A percentile compares a stretch with the other conserved stretches of the same genome.
phyloP scores from a whole-genome alignment of 352 stramenopile species.

The Thalassiosira hispida region DNA sequence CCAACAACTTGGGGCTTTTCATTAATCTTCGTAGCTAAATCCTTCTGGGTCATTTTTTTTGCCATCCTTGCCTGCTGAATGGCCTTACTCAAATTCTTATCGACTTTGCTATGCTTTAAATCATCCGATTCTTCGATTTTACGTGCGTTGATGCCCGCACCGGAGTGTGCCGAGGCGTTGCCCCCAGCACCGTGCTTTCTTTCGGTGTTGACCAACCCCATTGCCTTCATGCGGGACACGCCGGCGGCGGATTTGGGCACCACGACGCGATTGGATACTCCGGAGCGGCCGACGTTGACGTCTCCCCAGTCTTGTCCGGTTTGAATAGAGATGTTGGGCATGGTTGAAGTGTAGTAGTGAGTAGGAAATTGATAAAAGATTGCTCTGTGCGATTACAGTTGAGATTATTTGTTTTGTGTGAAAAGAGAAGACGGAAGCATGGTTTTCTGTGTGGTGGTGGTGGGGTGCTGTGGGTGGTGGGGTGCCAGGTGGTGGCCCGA shows the following conservation, averaged over 20 bases:
- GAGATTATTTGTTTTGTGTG: too few relatives aligned
- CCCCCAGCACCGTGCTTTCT: conserved; percentile 64
- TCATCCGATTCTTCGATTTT: conserved; percentile 83
- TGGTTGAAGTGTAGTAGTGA: conserved; percentile 31
- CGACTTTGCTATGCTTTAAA: conserved; percentile 76
- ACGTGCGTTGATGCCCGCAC: conserved; percentile 46
- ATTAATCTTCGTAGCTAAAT: conserved; percentile 91
- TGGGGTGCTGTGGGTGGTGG: too few relatives aligned
- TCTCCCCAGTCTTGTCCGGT: conserved; percentile 81
- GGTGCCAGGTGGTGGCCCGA: too few relatives aligned
- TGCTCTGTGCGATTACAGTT: too few relatives aligned
- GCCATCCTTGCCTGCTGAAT: conserved; percentile 94
- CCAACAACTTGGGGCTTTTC: conserved; percentile 95
- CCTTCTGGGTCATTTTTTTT: conserved; percentile 99
- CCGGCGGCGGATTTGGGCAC: conserved; percentile 64
- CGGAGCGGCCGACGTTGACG: conserved; percentile 77
- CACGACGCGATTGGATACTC: conserved; percentile 12
- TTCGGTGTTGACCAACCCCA: conserved; percentile 61
- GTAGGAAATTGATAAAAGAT: too few relatives aligned
- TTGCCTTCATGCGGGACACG: conserved; percentile 57
- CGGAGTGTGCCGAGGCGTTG: conserved; percentile 70
- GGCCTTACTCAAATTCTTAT: conserved; percentile 85
- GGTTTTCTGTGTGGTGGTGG: too few relatives aligned
- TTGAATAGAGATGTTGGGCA: conserved; percentile 54
- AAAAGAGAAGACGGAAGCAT: too few relatives aligned